Evolutionary conservation across 2,329 filamentous ascomycete genomes (phyloP).

Genomic region (Fusarium floridanum): DNA sequence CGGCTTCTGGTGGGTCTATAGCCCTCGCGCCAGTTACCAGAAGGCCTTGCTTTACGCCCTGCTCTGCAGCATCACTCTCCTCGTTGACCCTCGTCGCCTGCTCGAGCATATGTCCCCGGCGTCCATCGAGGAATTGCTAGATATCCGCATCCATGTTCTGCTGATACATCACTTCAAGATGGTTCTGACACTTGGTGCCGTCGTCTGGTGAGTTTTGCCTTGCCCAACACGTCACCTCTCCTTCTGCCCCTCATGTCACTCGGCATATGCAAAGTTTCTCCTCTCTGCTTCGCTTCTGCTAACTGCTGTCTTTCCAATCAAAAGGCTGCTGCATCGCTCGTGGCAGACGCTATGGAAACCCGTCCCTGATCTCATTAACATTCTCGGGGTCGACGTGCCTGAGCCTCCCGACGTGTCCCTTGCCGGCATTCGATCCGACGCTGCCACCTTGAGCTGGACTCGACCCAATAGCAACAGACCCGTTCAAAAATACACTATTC

Average conservation of each 20-base stretch:
- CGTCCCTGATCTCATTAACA: conserved; percentile 88
- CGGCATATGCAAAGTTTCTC: neutral
- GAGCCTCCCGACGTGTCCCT: conserved; percentile 90
- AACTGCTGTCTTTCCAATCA: conserved; percentile 17
- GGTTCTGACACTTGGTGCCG: conserved; percentile 65
- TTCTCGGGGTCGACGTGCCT: conserved; percentile 94
- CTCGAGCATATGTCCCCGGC: conserved; percentile 47
- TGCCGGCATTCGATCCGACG: conserved; percentile 87
- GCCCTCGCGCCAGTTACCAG: conserved; percentile 49
- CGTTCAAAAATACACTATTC: conserved; percentile 89
- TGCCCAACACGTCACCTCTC: conserved; percentile 2
- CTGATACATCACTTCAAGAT: conserved; percentile 66
- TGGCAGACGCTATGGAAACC: conserved; percentile 92
- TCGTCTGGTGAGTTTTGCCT: conserved; percentile 62
- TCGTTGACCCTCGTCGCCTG: conserved; percentile 50
- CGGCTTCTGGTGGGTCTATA: conserved; percentile 55
- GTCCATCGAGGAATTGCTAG: conserved; percentile 51
- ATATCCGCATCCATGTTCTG: conserved; percentile 61
- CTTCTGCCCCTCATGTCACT: conserved; percentile 4
- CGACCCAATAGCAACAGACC: conserved; percentile 74
- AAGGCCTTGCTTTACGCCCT: conserved; percentile 50
- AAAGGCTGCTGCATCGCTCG: conserved; percentile 85
- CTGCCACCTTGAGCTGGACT: conserved; percentile 92
- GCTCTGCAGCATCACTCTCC: conserved; percentile 50
- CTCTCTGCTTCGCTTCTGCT: conserved; percentile 17